Evolutionary conservation across 495 filamentous ascomycete genomes (phyloP).

Genomic region (Niebla homalea): DNA sequence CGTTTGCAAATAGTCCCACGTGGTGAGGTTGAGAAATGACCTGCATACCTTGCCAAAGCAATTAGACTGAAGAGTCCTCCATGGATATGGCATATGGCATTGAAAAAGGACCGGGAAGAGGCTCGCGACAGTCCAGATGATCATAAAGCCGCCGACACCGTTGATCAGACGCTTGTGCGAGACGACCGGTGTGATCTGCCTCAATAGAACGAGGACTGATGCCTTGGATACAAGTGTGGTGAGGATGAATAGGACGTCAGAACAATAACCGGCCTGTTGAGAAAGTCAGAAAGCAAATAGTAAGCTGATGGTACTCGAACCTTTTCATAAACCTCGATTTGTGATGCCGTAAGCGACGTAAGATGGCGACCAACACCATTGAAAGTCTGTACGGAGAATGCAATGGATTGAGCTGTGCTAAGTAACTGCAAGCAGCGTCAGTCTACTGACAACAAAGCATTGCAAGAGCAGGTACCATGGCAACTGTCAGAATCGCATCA

Average conservation of each 20-base stretch:
- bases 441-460: not conserved
- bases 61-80: conserved; percentile 23
- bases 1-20: no score
- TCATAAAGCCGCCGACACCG: conserved; percentile 17
- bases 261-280: conserved; percentile 22
- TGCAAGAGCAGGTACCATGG: conserved; percentile 1
- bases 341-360: not conserved
- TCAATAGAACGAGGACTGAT: conserved; percentile 23
- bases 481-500: conserved; percentile 2
- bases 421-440: conserved; percentile 1
- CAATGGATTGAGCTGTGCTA: conserved; percentile 1
- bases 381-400: conserved; percentile 2
- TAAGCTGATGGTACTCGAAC: not conserved
- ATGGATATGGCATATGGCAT: conserved; percentile 25
- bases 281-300: not conserved
- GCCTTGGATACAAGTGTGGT: conserved; percentile 25
- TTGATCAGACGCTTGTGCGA: conserved; percentile 16
- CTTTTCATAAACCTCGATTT: conserved; percentile 3
- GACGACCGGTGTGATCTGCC: conserved; percentile 11
- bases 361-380: conserved; percentile 6
- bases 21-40: not conserved
- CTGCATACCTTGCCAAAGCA: conserved; percentile 28
- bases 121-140: conserved; percentile 23
- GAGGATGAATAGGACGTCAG: conserved; percentile 21
- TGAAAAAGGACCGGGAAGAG: conserved; percentile 29